Percentiles rank a stretch among this genome's conserved stretches.
phyloP scores from a whole-genome alignment of 768 basidiomycete species.

The Suillus subluteus region DNA sequence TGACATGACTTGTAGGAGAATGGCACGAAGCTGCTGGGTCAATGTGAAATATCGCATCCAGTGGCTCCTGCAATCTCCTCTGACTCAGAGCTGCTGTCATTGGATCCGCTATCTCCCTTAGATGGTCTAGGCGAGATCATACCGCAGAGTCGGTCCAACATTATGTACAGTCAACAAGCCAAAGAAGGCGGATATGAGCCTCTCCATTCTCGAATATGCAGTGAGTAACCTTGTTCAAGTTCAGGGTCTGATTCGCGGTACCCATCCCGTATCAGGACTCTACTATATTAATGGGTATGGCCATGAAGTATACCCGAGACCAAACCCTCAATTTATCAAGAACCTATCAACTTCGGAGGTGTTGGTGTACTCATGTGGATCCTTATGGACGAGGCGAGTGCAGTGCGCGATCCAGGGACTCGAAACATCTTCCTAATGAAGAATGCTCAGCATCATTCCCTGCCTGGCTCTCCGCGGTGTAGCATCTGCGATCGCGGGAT shows the following conservation, averaged over 20 bases:
- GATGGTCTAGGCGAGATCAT: slow-evolving; percentile 58
- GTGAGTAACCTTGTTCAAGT: slow-evolving; percentile 45
- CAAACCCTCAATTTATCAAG: slow-evolving; percentile 79
- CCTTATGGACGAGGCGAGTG: slow-evolving; percentile 86
- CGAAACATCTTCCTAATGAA: slow-evolving; percentile 13
- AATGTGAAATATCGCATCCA: slow-evolving; percentile 94
- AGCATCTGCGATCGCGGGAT: slow-evolving; percentile 75
- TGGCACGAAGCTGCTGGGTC: slow-evolving; percentile 79
- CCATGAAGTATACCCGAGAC: slow-evolving; percentile 87
- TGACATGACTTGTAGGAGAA: slow-evolving; percentile 55
- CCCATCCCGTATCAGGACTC: slow-evolving; percentile 50
- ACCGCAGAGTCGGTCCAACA: slow-evolving; percentile 52
- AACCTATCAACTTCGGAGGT: slow-evolving; percentile 63
- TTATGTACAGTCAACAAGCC: slow-evolving; percentile 61
- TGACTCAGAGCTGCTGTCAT: slow-evolving; percentile 30
- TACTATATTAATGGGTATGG: slow-evolving; percentile 93
- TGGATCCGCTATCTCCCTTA: slow-evolving; percentile 48
- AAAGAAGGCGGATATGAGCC: slow-evolving; percentile 56
- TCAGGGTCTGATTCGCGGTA: slow-evolving; percentile 10
- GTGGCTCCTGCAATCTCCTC: slow-evolving; percentile 41
- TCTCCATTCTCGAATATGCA: slow-evolving; percentile 61
- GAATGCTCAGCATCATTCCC: slow-evolving; percentile 72
- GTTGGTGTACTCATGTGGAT: slow-evolving; percentile 91
- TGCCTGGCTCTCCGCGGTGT: slow-evolving; percentile 87
- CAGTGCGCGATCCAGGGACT: slow-evolving; percentile 18